Evolutionary conservation across 345 rosid species (phyloP).

Genomic region (Gossypium herbaceum): DNA sequence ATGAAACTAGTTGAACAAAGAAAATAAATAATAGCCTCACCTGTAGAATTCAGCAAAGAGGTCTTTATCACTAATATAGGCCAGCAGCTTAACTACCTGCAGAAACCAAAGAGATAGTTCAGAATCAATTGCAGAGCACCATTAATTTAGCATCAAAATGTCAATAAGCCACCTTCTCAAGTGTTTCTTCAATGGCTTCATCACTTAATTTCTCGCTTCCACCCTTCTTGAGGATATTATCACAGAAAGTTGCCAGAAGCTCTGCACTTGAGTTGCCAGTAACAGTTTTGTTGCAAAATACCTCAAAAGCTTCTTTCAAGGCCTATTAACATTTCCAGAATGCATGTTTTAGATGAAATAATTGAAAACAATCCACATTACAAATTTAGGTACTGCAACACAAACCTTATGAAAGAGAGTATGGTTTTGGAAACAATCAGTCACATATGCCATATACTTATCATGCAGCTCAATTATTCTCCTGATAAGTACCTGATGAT

Average conservation of each 20-base stretch:
- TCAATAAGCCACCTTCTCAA: constrained; percentile 48
- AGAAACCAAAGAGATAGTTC: constrained; percentile 18
- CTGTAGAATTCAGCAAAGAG: constrained; percentile 40
- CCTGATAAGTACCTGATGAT: constrained; percentile 57
- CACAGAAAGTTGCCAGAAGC: constrained; percentile 61
- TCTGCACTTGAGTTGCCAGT: constrained; percentile 65
- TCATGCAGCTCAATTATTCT: constrained; percentile 66
- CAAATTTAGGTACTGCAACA: not conserved
- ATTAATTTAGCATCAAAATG: not conserved
- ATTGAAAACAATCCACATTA: not conserved
- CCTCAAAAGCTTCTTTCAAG: constrained; percentile 67
- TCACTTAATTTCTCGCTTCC: constrained; percentile 67
- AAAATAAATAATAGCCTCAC: not conserved
- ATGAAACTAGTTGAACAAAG: not conserved
- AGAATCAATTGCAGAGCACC: not conserved
- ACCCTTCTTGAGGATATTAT: constrained; percentile 62
- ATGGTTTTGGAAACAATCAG: constrained; percentile 58
- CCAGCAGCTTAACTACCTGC: constrained; percentile 84
- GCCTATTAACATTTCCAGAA: constrained; percentile 34
- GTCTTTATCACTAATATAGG: constrained; percentile 42
- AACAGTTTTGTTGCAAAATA: constrained; percentile 58
- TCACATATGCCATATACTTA: constrained; percentile 56
- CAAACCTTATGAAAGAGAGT: constrained; percentile 63
- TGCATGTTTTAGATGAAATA: not conserved
- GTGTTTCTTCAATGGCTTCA: constrained; percentile 63